A percentile compares a stretch with the other conserved stretches of the same genome.
Conservation (phyloP, 1,284 basidiomycete species). For the Neotropicomus parvogracilis region DNA sequence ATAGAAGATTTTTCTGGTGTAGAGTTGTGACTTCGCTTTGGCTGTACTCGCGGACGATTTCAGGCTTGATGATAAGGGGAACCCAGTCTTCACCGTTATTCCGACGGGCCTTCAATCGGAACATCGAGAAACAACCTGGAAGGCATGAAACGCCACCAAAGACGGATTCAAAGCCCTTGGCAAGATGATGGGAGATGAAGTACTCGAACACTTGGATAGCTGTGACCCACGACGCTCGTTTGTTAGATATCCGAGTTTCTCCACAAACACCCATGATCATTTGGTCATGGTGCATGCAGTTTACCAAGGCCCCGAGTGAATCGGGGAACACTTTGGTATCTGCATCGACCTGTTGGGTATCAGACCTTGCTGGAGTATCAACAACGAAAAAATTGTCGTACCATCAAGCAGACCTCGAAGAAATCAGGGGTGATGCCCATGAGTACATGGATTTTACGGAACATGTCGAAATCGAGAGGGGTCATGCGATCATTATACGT, state of each 20-base stretch:
- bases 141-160: slow-evolving; percentile 99
- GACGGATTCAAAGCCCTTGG: slow-evolving; percentile 98
- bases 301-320: slow-evolving; percentile 84
- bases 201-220: slow-evolving; percentile 98
- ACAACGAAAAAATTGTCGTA: slow-evolving; percentile 37
- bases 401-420: slow-evolving; percentile 97
- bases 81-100: slow-evolving; percentile 92
- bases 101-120: slow-evolving; percentile 93
- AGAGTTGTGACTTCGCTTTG: slow-evolving; percentile 91
- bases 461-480: slow-evolving; percentile 96
- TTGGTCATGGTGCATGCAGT: slow-evolving; percentile 97
- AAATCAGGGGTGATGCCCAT: slow-evolving; percentile 99
- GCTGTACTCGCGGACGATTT: slow-evolving; percentile 96
- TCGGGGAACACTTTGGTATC: slow-evolving; percentile 92
- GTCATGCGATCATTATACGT: slow-evolving; percentile 99
- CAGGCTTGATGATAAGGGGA: slow-evolving; percentile 94
- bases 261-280: slow-evolving; percentile 99
- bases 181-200: slow-evolving; percentile 97
- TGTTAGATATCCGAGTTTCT: slow-evolving; percentile 98
- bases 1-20: slow-evolving; percentile 96
- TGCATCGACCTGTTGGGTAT: slow-evolving; percentile 79
- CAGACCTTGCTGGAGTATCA: slow-evolving; percentile 6
- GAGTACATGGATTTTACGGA: slow-evolving; percentile 92
- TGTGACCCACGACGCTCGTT: slow-evolving; percentile 96
- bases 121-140: slow-evolving; percentile 99